These are phyloP conservation scores for Massarina eburnea DNA, from an alignment of 2,329 filamentous ascomycete genomes.

Conservation along the genomic window DNA sequence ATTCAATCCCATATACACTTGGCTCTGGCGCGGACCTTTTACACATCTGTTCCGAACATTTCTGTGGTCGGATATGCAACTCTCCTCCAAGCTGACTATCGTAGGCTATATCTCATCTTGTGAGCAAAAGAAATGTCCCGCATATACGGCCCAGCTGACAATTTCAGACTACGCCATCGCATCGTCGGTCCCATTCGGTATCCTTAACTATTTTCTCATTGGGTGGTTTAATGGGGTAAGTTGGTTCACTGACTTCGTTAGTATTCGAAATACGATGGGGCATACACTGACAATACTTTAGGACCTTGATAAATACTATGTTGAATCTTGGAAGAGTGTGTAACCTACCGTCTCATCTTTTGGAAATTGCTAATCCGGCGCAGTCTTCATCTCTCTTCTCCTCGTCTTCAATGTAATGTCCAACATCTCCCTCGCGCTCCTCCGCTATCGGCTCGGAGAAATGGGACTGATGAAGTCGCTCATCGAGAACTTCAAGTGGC, in stretches of 20 bases:
- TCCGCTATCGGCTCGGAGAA: slow-evolving; percentile 63
- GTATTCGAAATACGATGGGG: too few species aligned
- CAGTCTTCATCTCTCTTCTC: slow-evolving; percentile 63
- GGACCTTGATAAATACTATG: slow-evolving; percentile 77
- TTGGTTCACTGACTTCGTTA: too few species aligned
- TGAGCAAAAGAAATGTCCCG: neutral
- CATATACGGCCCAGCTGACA: neutral
- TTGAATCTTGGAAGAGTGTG: slow-evolving; percentile 66
- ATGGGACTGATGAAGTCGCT: slow-evolving; percentile 53
- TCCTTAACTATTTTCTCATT: slow-evolving; percentile 69
- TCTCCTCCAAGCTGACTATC: slow-evolving; percentile 69
- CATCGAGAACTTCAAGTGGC: slow-evolving; percentile 63
- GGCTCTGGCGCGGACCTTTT: slow-evolving; percentile 63
- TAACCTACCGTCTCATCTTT: neutral
- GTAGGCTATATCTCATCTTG: slow-evolving; percentile 67
- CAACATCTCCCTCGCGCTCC: slow-evolving; percentile 60
- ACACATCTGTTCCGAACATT: slow-evolving; percentile 65
- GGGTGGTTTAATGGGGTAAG: slow-evolving; percentile 71
- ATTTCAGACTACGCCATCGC: slow-evolving; percentile 63
- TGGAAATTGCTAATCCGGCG: slow-evolving; percentile 30
- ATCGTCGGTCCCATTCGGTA: slow-evolving; percentile 63
- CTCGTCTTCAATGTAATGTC: slow-evolving; percentile 65
- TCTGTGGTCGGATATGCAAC: slow-evolving; percentile 60
- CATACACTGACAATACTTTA: too few species aligned
- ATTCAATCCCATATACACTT: slow-evolving; percentile 66